phyloP scores from a whole-genome alignment of 1,284 basidiomycete species.

The Cutaneotrichosporon dermatis region DNA sequence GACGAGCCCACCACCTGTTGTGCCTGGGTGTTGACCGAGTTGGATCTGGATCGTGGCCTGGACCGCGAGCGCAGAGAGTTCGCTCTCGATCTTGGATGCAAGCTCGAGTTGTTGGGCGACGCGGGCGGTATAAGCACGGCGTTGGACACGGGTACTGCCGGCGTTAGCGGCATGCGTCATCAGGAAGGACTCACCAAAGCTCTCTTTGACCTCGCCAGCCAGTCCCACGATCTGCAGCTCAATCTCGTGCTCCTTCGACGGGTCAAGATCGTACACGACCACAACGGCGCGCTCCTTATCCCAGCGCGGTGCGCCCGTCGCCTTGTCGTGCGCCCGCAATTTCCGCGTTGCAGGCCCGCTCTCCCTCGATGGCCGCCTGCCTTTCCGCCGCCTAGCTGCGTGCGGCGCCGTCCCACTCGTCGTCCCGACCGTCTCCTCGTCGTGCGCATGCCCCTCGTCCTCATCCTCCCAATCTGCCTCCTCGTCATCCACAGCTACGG shows the following conservation, averaged over 20 bases:
- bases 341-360: not conserved
- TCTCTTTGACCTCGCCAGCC: slow-evolving; percentile 28
- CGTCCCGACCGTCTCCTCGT: slow-evolving; percentile 14
- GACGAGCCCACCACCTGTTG: slow-evolving; percentile 20
- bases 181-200: slow-evolving; percentile 14
- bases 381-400: slow-evolving; percentile 6
- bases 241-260: slow-evolving; percentile 48
- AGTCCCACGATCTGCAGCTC: slow-evolving; percentile 47
- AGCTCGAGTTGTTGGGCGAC: slow-evolving; percentile 20
- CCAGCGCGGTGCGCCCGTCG: slow-evolving; percentile 8
- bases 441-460: slow-evolving; percentile 4
- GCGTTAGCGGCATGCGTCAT: not conserved
- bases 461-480: slow-evolving; percentile 21
- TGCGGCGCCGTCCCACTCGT: slow-evolving; percentile 11
- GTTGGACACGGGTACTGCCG: slow-evolving; percentile 28
- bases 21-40: slow-evolving; percentile 33
- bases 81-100: slow-evolving; percentile 42
- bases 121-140: slow-evolving; percentile 40
- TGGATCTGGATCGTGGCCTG: slow-evolving; percentile 43
- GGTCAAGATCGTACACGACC: slow-evolving; percentile 46
- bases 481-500: slow-evolving; percentile 9
- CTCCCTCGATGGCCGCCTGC: not conserved
- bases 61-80: slow-evolving; percentile 47
- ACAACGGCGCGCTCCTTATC: slow-evolving; percentile 46
- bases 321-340: not conserved